A percentile compares a stretch with the other conserved stretches of the same genome.
phyloP scores from a whole-genome alignment of 2,329 filamentous ascomycete genomes.

The Dryadomyces sulphureus region DNA sequence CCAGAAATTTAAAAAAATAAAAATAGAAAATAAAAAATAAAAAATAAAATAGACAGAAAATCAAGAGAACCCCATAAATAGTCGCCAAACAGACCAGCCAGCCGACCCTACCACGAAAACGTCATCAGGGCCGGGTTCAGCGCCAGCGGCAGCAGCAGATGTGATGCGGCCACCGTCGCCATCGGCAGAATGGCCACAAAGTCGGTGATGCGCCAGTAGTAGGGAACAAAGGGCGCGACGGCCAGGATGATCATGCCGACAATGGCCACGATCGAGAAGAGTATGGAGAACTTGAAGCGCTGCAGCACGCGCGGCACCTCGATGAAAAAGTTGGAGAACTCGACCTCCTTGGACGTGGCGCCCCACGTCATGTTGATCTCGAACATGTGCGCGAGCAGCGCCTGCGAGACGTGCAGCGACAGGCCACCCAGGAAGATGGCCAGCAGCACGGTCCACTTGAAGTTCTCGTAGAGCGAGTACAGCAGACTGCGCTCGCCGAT shows the following conservation, averaged over 20 bases:
- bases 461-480: conserved; percentile 43
- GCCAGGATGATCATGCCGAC: conserved; percentile 50
- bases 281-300: conserved; percentile 59
- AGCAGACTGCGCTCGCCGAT: conserved; percentile 48
- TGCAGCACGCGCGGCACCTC: conserved; percentile 67
- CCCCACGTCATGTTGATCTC: conserved; percentile 80
- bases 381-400: conserved; percentile 69
- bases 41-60: background rate
- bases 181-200: conserved; percentile 67
- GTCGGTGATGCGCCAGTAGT: conserved; percentile 51
- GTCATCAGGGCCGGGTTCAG: conserved; percentile 71
- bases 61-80: background rate
- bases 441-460: conserved; percentile 61
- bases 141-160: conserved; percentile 57
- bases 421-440: conserved; percentile 74
- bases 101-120: conserved; percentile 48
- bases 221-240: conserved; percentile 46
- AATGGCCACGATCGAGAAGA: conserved; percentile 44
- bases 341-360: conserved; percentile 68
- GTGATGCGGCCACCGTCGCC: conserved; percentile 52
- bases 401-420: conserved; percentile 67
- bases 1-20: background rate
- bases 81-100: background rate
- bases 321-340: conserved; percentile 72
- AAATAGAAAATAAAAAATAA: background rate